phyloP scores from a whole-genome alignment of 345 rosid species.

The Sonneratia caseolaris region DNA sequence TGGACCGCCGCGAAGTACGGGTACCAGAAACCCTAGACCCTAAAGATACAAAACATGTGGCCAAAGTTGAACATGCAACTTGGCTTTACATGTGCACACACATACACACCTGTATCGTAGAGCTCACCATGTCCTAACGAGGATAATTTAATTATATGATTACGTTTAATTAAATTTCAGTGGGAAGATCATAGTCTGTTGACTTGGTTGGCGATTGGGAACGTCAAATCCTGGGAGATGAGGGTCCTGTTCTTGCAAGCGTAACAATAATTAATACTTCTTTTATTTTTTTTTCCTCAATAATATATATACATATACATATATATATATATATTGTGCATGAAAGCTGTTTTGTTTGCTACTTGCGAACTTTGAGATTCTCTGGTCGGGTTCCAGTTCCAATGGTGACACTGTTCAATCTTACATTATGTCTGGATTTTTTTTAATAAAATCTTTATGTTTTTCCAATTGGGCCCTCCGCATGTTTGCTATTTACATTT shows the following conservation, averaged over 20 bases:
- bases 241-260: not conserved
- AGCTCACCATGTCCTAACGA: not conserved
- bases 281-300: no score
- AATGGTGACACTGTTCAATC: not conserved
- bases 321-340: not conserved
- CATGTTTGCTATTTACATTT: no score
- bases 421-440: not conserved
- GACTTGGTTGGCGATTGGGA: slow-evolving; percentile 6
- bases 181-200: not conserved
- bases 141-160: not conserved
- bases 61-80: slow-evolving; percentile 8
- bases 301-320: not conserved
- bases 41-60: slow-evolving; percentile 5
- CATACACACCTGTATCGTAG: not conserved
- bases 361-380: not conserved
- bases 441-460: no score
- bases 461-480: no score
- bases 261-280: not conserved
- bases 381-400: not conserved
- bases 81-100: not conserved
- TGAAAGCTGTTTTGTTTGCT: slow-evolving; percentile 1
- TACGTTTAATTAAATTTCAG: not conserved
- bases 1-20: not conserved
- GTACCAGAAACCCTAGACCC: slow-evolving; percentile 6
- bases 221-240: slow-evolving; percentile 5